Conservation (phyloP, 352 stramenopile species). For the Globisporangium yorkense region DNA sequence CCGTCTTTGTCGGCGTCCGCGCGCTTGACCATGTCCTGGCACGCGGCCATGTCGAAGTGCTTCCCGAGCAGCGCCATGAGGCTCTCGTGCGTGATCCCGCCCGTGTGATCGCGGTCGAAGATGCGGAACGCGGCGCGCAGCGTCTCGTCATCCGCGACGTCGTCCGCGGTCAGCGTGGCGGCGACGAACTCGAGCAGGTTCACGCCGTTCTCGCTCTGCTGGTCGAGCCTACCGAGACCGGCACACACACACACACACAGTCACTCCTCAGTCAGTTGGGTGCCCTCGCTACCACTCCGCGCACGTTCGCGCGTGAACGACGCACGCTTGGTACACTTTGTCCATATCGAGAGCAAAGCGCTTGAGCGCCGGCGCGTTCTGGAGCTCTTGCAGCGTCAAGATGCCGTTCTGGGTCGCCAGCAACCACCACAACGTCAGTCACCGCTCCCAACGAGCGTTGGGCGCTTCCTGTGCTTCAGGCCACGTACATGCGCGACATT, state of each 20-base stretch:
- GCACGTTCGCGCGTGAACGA: background rate
- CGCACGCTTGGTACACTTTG: conserved; percentile 55
- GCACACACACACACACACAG: background rate
- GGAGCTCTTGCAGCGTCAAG: conserved; percentile 63
- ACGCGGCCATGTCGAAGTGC: conserved; percentile 47
- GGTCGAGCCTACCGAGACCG: conserved; percentile 38
- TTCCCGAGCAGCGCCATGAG: conserved; percentile 46
- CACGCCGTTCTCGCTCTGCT: conserved; percentile 66
- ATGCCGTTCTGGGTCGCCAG: conserved; percentile 39
- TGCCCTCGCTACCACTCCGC: background rate
- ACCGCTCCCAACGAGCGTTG: background rate
- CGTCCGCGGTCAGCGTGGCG: conserved; percentile 53
- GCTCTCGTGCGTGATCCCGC: conserved; percentile 50
- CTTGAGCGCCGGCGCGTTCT: conserved; percentile 35
- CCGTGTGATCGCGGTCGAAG: conserved; percentile 56
- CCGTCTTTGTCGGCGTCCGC: conserved; percentile 59
- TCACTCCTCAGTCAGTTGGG: background rate
- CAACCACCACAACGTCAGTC: background rate
- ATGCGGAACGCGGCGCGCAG: conserved; percentile 51
- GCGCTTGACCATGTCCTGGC: conserved; percentile 62
- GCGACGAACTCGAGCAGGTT: conserved; percentile 80
- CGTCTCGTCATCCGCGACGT: conserved; percentile 48
- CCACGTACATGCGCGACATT: conserved; percentile 58
- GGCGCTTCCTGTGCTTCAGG: too few species aligned
- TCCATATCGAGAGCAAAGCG: conserved; percentile 63